Conservation (phyloP, 2,329 filamentous ascomycete species). For the Colletotrichum plurivorum region DNA sequence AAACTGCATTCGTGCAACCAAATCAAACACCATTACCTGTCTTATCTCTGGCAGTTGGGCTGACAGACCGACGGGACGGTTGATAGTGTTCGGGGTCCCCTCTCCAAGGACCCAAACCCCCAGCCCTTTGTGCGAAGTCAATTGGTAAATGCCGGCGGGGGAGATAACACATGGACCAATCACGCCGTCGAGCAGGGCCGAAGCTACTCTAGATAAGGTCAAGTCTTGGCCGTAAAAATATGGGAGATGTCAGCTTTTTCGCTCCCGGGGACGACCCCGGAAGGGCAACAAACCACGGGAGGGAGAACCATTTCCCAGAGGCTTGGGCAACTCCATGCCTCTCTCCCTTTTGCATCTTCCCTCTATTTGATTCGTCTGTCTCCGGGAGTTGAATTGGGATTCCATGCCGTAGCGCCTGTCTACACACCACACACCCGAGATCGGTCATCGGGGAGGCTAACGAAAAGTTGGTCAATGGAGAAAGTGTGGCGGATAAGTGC, state of each 20-base stretch:
- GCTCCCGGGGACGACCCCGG: conserved; percentile 32
- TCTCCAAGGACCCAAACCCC: too few relatives aligned
- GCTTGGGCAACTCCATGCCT: background rate
- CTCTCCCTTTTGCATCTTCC: background rate
- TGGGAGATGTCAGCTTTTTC: conserved; percentile 1
- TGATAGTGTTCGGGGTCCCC: conserved; percentile 9
- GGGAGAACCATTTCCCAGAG: conserved; percentile 26
- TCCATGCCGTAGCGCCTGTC: too few relatives aligned
- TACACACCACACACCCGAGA: background rate
- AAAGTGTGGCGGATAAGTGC: background rate
- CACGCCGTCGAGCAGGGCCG: background rate
- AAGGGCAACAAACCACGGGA: conserved; percentile 15
- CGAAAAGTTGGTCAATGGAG: conserved; percentile 2
- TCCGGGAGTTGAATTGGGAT: too few relatives aligned
- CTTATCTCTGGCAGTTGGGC: conserved; percentile 20
- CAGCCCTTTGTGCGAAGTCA: conserved; percentile 22
- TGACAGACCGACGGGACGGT: background rate
- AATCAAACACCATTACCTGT: background rate
- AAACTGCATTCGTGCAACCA: conserved; percentile 33
- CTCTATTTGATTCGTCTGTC: background rate
- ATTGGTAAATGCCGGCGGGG: conserved; percentile 37
- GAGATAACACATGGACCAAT: conserved; percentile 36
- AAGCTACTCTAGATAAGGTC: conserved; percentile 19
- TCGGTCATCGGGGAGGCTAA: conserved; percentile 15
- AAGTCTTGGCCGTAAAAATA: background rate